Base-by-base conservation (phyloP, 108 stramenopile genomes). In the Pseudonitzschia pungens region DNA sequence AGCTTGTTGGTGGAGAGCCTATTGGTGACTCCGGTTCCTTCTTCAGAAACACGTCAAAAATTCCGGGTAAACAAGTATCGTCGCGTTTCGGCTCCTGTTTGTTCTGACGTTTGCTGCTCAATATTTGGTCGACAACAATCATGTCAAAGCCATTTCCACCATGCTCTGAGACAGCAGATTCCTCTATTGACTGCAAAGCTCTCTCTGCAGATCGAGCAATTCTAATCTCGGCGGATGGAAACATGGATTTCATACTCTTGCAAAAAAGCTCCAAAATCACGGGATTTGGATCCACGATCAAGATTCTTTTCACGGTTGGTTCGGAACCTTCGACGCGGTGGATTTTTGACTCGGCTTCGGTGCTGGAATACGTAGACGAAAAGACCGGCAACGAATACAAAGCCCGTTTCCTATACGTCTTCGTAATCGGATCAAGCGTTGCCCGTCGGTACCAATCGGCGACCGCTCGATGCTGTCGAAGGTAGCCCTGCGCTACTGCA, bases 281-380 rank as follows among this genome's bases (percentile, higher is more conserved):
- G 20, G 81, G 74, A 68, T 89, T 84, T 9, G 81, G 81, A 71
- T 89, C 88, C 10, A 89, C 86, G 42, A 89, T 75, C 28, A 91
- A 73, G 33, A 89, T 78, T 41, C 73, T 87, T 28, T 80, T 60
- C 40, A 86, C 41, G 27, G 62, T 64, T 32, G 70, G 58, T 24
- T 24, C 36, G 51, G 29, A n/a, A 58, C 24, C 1, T 20, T 20
- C 14, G 33, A 65, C 32, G 33, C 16, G 18, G 36, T 43, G 18
- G n/a, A 66, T 48, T 41, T 52, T 15, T 18, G 59, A 27, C 62
- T n/a, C 52, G 40, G 45, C 48, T 18, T 24, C n/a, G 18, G 22
- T 68, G 28, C 50, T 26, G 22, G 45, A 29, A 44, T 59, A 36
- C 44, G 32, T 16, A 15, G 58, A 59, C 21, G 77, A 66, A 40